These are phyloP conservation scores for Schizopora paradoxa DNA, from an alignment of 1,284 basidiomycete genomes.

Conservation along the genomic window DNA sequence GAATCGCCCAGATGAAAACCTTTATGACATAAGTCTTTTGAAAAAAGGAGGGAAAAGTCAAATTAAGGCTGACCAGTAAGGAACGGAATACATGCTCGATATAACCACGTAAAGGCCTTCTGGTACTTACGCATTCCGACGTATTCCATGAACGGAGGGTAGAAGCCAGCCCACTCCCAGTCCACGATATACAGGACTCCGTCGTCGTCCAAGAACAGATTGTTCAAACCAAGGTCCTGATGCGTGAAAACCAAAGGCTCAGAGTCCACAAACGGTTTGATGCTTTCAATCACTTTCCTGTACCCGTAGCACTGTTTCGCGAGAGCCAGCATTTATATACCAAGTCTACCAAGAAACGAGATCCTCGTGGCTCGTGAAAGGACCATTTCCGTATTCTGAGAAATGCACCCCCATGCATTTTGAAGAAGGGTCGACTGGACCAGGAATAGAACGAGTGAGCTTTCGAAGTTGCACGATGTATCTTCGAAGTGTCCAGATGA, in stretches of 20 bases:
- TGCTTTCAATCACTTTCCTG: too few relatives aligned
- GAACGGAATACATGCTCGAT: too few relatives aligned
- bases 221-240: conserved; percentile 24
- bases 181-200: conserved; percentile 28
- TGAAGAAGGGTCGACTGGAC: not conserved
- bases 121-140: too few relatives aligned
- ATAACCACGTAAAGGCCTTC: too few relatives aligned
- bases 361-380: not conserved
- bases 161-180: conserved; percentile 27
- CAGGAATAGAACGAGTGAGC: not conserved
- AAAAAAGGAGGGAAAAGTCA: too few relatives aligned
- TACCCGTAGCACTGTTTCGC: not conserved
- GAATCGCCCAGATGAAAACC: too few relatives aligned
- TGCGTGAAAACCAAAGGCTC: conserved; percentile 28
- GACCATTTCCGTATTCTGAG: not conserved
- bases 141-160: too few relatives aligned
- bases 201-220: conserved; percentile 26
- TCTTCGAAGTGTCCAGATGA: not conserved
- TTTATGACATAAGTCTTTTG: too few relatives aligned
- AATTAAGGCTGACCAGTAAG: too few relatives aligned
- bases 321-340: not conserved
- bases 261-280: conserved; percentile 21
- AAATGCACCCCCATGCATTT: not conserved
- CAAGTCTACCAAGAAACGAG: not conserved
- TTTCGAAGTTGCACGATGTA: not conserved